These are phyloP conservation scores for Raffaelea deltoideospora DNA, from an alignment of 2,329 filamentous ascomycete species.

Conservation along the genomic window DNA sequence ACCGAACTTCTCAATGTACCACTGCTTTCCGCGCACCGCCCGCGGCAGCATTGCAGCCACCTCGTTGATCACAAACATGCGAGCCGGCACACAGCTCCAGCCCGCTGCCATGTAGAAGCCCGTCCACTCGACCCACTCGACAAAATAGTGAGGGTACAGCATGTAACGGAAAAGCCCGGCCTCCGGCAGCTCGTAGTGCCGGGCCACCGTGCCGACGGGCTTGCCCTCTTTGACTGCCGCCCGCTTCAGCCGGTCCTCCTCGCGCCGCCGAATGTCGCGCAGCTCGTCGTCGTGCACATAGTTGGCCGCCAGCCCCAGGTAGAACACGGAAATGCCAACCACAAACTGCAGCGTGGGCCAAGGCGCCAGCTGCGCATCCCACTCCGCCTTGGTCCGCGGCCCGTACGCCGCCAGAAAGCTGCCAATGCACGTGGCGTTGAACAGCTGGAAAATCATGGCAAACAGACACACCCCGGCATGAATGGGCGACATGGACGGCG, in stretches of 20 bases:
- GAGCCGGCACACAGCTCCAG: slow-evolving; percentile 54
- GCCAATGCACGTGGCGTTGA: slow-evolving; percentile 65
- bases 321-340: slow-evolving; percentile 60
- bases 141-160: slow-evolving; percentile 87
- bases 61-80: slow-evolving; percentile 75
- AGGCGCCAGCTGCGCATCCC: slow-evolving; percentile 24
- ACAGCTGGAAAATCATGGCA: slow-evolving; percentile 60
- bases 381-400: slow-evolving; percentile 40
- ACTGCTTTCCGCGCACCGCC: slow-evolving; percentile 63
- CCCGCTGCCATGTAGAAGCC: slow-evolving; percentile 72
- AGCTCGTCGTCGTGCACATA: slow-evolving; percentile 84
- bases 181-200: slow-evolving; percentile 76
- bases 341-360: slow-evolving; percentile 30
- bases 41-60: slow-evolving; percentile 80
- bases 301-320: slow-evolving; percentile 61
- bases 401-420: slow-evolving; percentile 79
- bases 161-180: slow-evolving; percentile 70
- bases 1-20: slow-evolving; percentile 84
- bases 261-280: slow-evolving; percentile 66
- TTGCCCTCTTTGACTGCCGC: slow-evolving; percentile 20
- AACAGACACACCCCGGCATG: slow-evolving; percentile 50
- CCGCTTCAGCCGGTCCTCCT: slow-evolving; percentile 41
- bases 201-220: slow-evolving; percentile 36
- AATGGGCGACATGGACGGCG: slow-evolving; percentile 87
- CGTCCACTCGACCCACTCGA: slow-evolving; percentile 91